Evolutionary conservation across 805 yeast species (phyloP).

Genomic region (Pichia insulana): DNA sequence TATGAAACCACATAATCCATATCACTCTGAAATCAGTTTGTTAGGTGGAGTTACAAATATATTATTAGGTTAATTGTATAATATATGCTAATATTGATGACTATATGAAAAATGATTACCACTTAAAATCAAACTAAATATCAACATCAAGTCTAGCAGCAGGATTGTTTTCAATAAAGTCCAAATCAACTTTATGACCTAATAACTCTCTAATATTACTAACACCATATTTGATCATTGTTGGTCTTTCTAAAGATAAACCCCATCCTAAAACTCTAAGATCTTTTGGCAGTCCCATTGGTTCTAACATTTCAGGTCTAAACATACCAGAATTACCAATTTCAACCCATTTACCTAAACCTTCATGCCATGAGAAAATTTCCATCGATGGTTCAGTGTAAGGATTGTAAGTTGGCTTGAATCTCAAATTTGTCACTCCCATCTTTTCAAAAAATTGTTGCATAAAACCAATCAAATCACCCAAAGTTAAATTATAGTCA

Average conservation of each 20-base stretch:
- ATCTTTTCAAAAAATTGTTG: conserved; percentile 91
- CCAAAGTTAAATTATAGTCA: conserved; percentile 88
- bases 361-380: conserved; percentile 93
- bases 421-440: conserved; percentile 94
- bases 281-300: conserved; percentile 95
- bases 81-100: too few relatives aligned
- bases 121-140: conserved; percentile 27
- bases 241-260: conserved; percentile 92
- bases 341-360: conserved; percentile 95
- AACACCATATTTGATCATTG: conserved; percentile 96
- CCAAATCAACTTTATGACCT: conserved; percentile 94
- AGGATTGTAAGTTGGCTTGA: conserved; percentile 98
- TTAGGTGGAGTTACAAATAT: too few relatives aligned
- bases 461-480: conserved; percentile 97
- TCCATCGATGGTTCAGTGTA: conserved; percentile 98
- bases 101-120: too few relatives aligned
- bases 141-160: conserved; percentile 95
- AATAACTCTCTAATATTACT: conserved; percentile 91
- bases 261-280: conserved; percentile 97
- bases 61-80: too few relatives aligned
- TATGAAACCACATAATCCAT: too few relatives aligned
- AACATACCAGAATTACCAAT: conserved; percentile 99
- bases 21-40: too few relatives aligned
- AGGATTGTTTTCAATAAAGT: conserved; percentile 90
- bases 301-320: conserved; percentile 98